These are phyloP conservation scores for Neltuma alba DNA, from an alignment of 306 rosid genomes.

Conservation along the genomic window DNA sequence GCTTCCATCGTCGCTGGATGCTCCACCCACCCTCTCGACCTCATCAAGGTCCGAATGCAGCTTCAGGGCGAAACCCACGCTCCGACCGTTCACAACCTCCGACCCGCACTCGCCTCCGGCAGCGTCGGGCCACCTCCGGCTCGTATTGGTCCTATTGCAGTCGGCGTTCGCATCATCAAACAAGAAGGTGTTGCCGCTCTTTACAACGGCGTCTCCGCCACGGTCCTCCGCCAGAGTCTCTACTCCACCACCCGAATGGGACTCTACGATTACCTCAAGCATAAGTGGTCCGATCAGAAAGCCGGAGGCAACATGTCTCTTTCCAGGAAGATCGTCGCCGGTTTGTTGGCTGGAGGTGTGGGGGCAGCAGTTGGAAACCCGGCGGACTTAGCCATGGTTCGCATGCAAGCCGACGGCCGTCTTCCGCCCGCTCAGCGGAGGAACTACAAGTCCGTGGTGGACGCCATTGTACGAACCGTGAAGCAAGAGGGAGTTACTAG, in stretches of 20 bases:
- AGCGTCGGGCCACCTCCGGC: not conserved
- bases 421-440: conserved; percentile 57
- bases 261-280: conserved; percentile 62
- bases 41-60: conserved; percentile 80
- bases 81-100: conserved; percentile 17
- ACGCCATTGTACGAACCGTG: conserved; percentile 53
- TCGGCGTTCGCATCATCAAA: conserved; percentile 54
- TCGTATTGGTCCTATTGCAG: conserved; percentile 45
- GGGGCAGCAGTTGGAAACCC: conserved; percentile 71
- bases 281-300: conserved; percentile 63
- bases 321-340: conserved; percentile 50
- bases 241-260: conserved; percentile 86
- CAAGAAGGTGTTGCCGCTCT: conserved; percentile 66
- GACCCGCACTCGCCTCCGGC: conserved; percentile 44
- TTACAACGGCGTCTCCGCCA: conserved; percentile 74
- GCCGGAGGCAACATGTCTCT: conserved; percentile 48
- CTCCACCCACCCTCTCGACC: conserved; percentile 71
- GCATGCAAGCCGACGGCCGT: conserved; percentile 82
- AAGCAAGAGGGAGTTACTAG: conserved; percentile 58
- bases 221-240: conserved; percentile 67
- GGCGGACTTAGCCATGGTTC: conserved; percentile 74
- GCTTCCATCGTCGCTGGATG: conserved; percentile 76
- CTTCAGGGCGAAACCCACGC: conserved; percentile 65
- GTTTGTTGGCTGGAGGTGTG: conserved; percentile 55
- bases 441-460: conserved; percentile 62